Base-by-base conservation (phyloP, 768 basidiomycete species). In the Strobilomyces confusus region DNA sequence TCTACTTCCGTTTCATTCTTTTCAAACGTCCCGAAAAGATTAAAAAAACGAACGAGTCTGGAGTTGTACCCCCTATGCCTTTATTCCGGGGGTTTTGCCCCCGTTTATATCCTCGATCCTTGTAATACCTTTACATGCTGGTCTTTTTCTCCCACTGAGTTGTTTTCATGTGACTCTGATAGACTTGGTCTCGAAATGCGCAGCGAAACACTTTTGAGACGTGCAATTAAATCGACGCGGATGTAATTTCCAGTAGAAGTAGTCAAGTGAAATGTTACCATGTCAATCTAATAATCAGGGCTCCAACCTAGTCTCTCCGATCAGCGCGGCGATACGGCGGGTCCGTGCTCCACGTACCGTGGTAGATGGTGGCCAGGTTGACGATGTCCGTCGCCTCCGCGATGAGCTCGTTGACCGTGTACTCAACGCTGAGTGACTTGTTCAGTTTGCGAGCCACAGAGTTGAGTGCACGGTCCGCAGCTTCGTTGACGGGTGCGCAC, bases 381-480 rank as follows among this genome's bases (percentile, higher is more conserved):
- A 72, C 74, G 2, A 74, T 66, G 63, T 95, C 90, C 22, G 85
- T 91, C 34, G 95, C 95, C 64, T 90, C 84, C 19, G 89, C 84
- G 54, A 98, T 86, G 37, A 98, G 80, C 67, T 92, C 87, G 72
- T 95, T 97, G 55, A 99, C 92, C 6, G 87, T 90, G 61, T 91
- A 94, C 67, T 95, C 90, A 23, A 95, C 89, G 63, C 92, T 95
- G 56, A 98, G 75, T 4, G 82, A 77, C 63, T 85, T 86, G 65
- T 91, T 84, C 38, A 99, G 76, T 70, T 98, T 98, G 49, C 82
- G 77, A 12, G 82, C 75, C 34, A 98, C 93, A 32, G 83, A 80
- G 33, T 73, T 81, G 57, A 99, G 73, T 0, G 95, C 94, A 32
- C 93, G 84, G 68, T 95, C 94, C 2, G 95, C 95, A 14, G 88